Conservation (phyloP, 2,329 filamentous ascomycete species). For the Coleophoma eucalyptorum region DNA sequence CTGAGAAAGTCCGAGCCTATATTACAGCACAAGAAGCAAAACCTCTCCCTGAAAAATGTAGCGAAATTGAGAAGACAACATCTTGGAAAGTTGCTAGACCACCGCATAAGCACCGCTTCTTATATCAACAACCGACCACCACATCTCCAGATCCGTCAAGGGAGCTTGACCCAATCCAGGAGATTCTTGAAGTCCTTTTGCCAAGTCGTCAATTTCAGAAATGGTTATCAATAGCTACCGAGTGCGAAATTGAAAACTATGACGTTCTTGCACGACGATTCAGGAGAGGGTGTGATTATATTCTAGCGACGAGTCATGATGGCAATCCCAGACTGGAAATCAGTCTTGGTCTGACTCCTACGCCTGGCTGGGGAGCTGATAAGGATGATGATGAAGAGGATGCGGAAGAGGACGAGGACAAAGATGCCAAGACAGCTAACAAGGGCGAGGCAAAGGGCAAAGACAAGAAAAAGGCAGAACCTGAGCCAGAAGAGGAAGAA, state of each 20-base stretch:
- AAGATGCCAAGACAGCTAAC: slow-evolving; percentile 16
- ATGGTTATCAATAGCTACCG: slow-evolving; percentile 83
- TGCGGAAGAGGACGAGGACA: slow-evolving; percentile 29
- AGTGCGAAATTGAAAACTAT: slow-evolving; percentile 66
- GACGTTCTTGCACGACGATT: slow-evolving; percentile 85
- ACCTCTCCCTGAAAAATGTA: slow-evolving; percentile 39
- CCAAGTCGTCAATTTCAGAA: slow-evolving; percentile 83
- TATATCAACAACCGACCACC: slow-evolving; percentile 65
- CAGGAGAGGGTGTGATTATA: slow-evolving; percentile 84
- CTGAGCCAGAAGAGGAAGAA: slow-evolving; percentile 20
- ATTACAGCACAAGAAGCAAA: slow-evolving; percentile 62
- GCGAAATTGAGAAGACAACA: slow-evolving; percentile 49
- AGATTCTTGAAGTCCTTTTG: slow-evolving; percentile 77
- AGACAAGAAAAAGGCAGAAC: slow-evolving; percentile 15
- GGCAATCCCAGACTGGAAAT: slow-evolving; percentile 79
- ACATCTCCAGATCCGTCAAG: slow-evolving; percentile 29
- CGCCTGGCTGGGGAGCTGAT: slow-evolving; percentile 76
- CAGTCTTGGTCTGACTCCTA: slow-evolving; percentile 83
- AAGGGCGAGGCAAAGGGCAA: slow-evolving; percentile 22
- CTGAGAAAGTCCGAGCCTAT: slow-evolving; percentile 65
- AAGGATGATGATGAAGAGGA: slow-evolving; percentile 49
- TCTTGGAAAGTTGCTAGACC: slow-evolving; percentile 77
- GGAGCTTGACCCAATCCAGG: slow-evolving; percentile 60
- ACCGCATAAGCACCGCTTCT: slow-evolving; percentile 91
- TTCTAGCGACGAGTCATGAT: slow-evolving; percentile 81